These are phyloP conservation scores for Xylaria sp. DNA, from an alignment of 2,329 filamentous ascomycete genomes.

Conservation along the genomic window DNA sequence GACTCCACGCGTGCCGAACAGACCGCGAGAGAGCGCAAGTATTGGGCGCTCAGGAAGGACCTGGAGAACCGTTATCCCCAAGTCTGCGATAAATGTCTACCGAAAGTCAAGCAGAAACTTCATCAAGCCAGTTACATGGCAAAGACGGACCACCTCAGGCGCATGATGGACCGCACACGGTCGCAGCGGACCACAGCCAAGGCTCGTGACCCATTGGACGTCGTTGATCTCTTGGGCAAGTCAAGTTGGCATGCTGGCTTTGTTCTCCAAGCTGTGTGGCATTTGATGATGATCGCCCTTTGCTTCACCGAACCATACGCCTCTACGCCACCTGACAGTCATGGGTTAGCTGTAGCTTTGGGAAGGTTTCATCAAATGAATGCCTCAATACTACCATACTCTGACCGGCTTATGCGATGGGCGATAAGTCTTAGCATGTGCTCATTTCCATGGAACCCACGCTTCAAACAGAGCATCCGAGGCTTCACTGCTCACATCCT, in stretches of 20 bases:
- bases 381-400: slow-evolving; percentile 47
- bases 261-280: slow-evolving; percentile 51
- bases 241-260: slow-evolving; percentile 56
- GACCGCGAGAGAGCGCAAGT: slow-evolving; percentile 68
- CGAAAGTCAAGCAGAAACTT: slow-evolving; percentile 72
- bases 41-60: slow-evolving; percentile 71
- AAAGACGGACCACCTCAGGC: slow-evolving; percentile 78
- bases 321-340: slow-evolving; percentile 19
- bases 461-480: slow-evolving; percentile 63
- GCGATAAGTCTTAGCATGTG: slow-evolving; percentile 56
- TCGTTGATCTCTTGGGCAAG: slow-evolving; percentile 49
- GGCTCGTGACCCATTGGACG: slow-evolving; percentile 49
- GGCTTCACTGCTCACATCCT: slow-evolving; percentile 65
- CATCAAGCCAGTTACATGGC: slow-evolving; percentile 77
- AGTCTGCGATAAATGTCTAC: slow-evolving; percentile 82
- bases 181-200: slow-evolving; percentile 51
- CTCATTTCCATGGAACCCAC: slow-evolving; percentile 72
- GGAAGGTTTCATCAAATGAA: slow-evolving; percentile 27
- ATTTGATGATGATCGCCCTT: slow-evolving; percentile 46
- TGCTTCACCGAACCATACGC: slow-evolving; percentile 32
- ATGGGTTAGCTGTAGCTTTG: slow-evolving; percentile 27
- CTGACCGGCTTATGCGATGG: slow-evolving; percentile 51
- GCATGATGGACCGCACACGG: slow-evolving; percentile 72
- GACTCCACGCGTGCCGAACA: slow-evolving; percentile 72
- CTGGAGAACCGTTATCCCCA: slow-evolving; percentile 88